phyloP scores from a whole-genome alignment of 768 basidiomycete species.

The Boletales sp. region DNA sequence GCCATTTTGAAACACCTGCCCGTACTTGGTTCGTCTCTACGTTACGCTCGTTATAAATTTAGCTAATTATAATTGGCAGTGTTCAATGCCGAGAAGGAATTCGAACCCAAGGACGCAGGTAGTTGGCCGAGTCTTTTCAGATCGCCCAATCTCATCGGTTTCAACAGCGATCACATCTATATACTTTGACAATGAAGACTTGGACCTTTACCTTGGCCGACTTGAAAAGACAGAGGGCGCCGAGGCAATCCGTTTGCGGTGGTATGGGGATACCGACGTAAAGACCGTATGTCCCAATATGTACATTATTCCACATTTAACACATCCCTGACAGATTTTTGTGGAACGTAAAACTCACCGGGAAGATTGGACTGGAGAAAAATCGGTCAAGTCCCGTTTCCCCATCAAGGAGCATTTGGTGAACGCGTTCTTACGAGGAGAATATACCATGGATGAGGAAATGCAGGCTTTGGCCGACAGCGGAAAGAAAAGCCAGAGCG shows the following conservation, averaged over 20 bases:
- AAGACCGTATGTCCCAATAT: conserved; percentile 57
- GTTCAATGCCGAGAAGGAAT: conserved; percentile 92
- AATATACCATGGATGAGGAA: conserved; percentile 91
- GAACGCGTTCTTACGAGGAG: conserved; percentile 85
- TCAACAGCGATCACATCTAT: conserved; percentile 87
- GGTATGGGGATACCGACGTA: conserved; percentile 88
- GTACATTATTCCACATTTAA: background rate
- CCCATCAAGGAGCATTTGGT: conserved; percentile 91
- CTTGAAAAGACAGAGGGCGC: conserved; percentile 99
- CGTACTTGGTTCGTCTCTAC: conserved; percentile 68
- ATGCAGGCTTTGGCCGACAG: conserved; percentile 82
- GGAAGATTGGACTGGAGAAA: conserved; percentile 99
- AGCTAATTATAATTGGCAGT: conserved; percentile 44
- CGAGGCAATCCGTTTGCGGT: conserved; percentile 91
- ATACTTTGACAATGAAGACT: conserved; percentile 94
- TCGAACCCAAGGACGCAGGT: conserved; percentile 81
- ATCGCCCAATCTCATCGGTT: conserved; percentile 2
- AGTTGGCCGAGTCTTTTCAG: conserved; percentile 5
- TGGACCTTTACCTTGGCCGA: conserved; percentile 94
- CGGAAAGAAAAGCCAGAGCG: conserved; percentile 89
- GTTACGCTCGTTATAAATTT: background rate
- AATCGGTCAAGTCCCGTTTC: conserved; percentile 96
- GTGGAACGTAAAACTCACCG: conserved; percentile 90
- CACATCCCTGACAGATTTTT: conserved; percentile 53
- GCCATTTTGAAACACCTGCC: conserved; percentile 91